phyloP scores from a whole-genome alignment of 1,284 basidiomycete species.

The Irpex sp. region DNA sequence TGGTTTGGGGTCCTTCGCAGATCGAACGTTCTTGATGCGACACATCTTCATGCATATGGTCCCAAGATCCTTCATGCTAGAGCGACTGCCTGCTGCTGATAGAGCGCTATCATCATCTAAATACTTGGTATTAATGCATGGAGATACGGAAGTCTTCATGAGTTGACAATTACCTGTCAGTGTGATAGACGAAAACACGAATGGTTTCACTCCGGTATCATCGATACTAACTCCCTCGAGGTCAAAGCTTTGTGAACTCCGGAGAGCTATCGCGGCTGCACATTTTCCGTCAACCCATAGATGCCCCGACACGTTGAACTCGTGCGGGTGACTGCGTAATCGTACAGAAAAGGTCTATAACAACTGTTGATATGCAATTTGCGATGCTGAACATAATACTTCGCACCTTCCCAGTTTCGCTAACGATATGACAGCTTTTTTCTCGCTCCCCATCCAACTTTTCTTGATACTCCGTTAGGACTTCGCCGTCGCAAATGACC shows the following conservation, averaged over 20 bases:
- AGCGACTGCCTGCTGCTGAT: background rate
- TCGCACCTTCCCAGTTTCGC: conserved; percentile 4
- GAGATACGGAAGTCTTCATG: background rate
- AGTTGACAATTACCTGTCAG: background rate
- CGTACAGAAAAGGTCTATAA: too few relatives aligned
- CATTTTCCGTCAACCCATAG: too few relatives aligned
- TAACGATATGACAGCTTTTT: background rate
- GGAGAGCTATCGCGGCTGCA: too few relatives aligned
- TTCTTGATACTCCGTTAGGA: background rate
- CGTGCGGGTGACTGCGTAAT: too few relatives aligned
- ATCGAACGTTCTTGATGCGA: background rate
- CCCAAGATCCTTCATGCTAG: background rate
- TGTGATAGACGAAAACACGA: background rate
- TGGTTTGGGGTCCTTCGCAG: background rate
- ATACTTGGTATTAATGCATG: background rate
- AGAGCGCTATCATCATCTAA: background rate
- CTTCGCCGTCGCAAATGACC: background rate
- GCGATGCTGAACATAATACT: background rate
- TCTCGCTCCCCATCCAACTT: background rate
- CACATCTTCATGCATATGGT: background rate
- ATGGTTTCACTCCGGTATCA: too few relatives aligned
- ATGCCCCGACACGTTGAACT: too few relatives aligned
- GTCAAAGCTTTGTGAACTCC: too few relatives aligned
- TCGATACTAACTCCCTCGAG: too few relatives aligned
- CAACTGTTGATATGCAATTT: background rate